These are phyloP conservation scores for Saccharomycopsis selenospora DNA, from an alignment of 805 yeast species.

Conservation along the genomic window DNA sequence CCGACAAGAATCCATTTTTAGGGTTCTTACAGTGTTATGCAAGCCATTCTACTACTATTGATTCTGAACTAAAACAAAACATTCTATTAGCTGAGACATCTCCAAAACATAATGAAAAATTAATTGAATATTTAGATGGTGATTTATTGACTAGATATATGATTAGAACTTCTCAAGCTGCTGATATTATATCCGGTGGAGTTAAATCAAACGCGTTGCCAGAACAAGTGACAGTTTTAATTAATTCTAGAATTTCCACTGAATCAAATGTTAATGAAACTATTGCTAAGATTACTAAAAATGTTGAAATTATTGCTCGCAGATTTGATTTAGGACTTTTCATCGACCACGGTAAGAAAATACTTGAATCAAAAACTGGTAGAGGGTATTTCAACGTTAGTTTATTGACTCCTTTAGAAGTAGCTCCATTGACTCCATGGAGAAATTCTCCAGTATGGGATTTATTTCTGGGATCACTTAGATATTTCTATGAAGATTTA, in stretches of 20 bases:
- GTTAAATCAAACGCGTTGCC: constrained; percentile 74
- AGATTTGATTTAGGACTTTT: constrained; percentile 42
- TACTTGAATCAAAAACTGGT: background rate
- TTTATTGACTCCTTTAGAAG: constrained; percentile 31
- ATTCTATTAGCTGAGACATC: constrained; percentile 33
- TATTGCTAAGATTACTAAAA: constrained; percentile 31
- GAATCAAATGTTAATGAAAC: constrained; percentile 45
- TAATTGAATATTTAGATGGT: constrained; percentile 23
- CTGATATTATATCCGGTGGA: constrained; percentile 64
- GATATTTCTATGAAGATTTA: constrained; percentile 54
- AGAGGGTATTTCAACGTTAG: constrained; percentile 31
- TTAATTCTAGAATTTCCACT: constrained; percentile 60
- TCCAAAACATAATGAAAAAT: constrained; percentile 30
- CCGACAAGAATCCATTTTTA: constrained; percentile 53
- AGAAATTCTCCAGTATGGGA: constrained; percentile 42
- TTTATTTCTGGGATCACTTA: constrained; percentile 53
- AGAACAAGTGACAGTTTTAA: constrained; percentile 44
- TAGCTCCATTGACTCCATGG: constrained; percentile 48
- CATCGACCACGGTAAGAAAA: constrained; percentile 30
- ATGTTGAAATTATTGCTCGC: constrained; percentile 37
- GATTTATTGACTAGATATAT: constrained; percentile 27
- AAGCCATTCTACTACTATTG: constrained; percentile 34
- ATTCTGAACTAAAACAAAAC: constrained; percentile 24
- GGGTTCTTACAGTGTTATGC: constrained; percentile 57
- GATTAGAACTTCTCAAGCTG: constrained; percentile 59